Evolutionary conservation across 208 protist species (phyloP).

Genomic region (Leishmania mexicana): DNA sequence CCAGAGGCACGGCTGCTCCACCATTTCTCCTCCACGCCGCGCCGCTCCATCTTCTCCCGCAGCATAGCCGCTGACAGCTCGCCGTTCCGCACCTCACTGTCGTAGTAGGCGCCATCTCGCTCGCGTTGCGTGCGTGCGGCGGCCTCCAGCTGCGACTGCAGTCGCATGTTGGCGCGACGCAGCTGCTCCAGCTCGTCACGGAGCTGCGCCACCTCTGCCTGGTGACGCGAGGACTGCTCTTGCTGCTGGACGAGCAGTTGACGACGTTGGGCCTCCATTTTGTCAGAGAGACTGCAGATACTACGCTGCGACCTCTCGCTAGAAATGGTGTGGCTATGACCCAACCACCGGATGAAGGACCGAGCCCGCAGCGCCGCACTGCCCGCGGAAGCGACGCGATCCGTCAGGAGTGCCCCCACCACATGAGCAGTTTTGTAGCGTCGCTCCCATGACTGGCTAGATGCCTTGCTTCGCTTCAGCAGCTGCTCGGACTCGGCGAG

Average conservation of each 20-base stretch:
- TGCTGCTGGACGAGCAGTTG: slow-evolving; percentile 13
- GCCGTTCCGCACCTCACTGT: slow-evolving; percentile 13
- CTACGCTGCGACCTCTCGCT: not conserved
- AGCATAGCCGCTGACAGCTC: slow-evolving; percentile 15
- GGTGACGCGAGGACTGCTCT: slow-evolving; percentile 5
- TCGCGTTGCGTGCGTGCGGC: slow-evolving; percentile 17
- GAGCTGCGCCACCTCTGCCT: slow-evolving; percentile 13
- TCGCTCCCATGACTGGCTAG: slow-evolving; percentile 4
- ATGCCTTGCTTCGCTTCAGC: slow-evolving; percentile 17
- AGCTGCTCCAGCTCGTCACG: slow-evolving; percentile 18
- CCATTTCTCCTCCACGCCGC: slow-evolving; percentile 18
- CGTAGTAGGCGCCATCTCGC: slow-evolving; percentile 11
- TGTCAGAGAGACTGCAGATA: slow-evolving; percentile 1
- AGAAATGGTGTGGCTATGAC: not conserved
- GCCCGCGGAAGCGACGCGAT: slow-evolving; percentile 8
- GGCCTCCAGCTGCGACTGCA: slow-evolving; percentile 21
- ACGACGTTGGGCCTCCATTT: slow-evolving; percentile 18
- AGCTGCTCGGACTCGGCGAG: slow-evolving; percentile 12
- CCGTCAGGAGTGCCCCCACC: slow-evolving; percentile 18
- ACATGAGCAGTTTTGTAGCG: not conserved
- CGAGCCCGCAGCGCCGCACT: slow-evolving; percentile 9
- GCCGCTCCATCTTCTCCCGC: slow-evolving; percentile 26
- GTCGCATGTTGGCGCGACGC: slow-evolving; percentile 4
- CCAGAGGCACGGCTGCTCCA: slow-evolving; percentile 15
- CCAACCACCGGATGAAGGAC: slow-evolving; percentile 31